Evolutionary conservation across 192 early-diverging fungal genomes (phyloP), one percentile per base, ranked within the genome.

Genomic region (Hyaloraphidium curvatum): DNA sequence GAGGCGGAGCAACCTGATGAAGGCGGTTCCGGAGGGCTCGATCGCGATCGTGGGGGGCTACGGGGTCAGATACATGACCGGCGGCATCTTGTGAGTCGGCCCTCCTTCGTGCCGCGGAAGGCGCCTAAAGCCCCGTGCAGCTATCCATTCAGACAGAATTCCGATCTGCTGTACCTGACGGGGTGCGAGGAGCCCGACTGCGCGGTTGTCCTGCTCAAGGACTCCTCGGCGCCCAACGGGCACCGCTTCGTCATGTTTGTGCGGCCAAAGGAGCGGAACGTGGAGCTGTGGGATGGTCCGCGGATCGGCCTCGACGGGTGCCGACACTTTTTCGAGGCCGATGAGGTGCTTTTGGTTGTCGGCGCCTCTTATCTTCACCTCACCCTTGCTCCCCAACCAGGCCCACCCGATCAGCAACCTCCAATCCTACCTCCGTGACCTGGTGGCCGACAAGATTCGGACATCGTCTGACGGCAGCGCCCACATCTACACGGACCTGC

Each of bases 111-210:
- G n/a, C n/a, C n/a, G n/a, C n/a, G n/a, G n/a, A n/a, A n/a, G n/a
- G n/a, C n/a, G n/a, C n/a, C n/a, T n/a, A n/a, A n/a, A n/a, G n/a
- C n/a, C n/a, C n/a, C 2, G 2, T 55, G 13, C 60, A 80, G 78
- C 53, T 88, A 97, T 60, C 80, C 77, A 22, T 97, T 91, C 62
- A 84, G 90, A 56, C 94, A 97, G 59, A 73, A 86, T 55, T 88
- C 90, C 3, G 83, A 97, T 55, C 78, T 94, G 59, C 66, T 97
- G 30, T 27, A 54, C 23, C 25, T 43, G 50, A 71, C 74, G 48
- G 90, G 94, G 30, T 85, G 91, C 59, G 86, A 94, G 62, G 89
- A 97, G 59, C 90, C 90, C 0, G 86, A 94, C 57, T 73, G 81
- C 5, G 82, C 81, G 3, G 53, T 72, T 11, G 66, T 87, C 5